phyloP scores from a whole-genome alignment of 2,329 filamentous ascomycete genomes.

The Xylariaceae sp. region DNA sequence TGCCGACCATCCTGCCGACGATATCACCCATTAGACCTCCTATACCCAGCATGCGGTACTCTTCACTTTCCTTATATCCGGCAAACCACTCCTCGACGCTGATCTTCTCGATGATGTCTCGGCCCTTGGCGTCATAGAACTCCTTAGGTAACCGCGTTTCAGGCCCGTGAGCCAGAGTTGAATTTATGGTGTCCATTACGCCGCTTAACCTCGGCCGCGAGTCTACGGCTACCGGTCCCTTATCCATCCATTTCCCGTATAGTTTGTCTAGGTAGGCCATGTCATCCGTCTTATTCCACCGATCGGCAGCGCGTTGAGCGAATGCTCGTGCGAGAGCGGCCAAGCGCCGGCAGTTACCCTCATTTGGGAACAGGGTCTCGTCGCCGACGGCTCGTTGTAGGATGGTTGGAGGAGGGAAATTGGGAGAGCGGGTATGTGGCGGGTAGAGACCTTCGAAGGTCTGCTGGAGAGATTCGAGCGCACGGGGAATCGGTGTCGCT shows the following conservation, averaged over 20 bases:
- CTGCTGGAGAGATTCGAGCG: constrained; percentile 74
- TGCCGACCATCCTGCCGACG: constrained; percentile 68
- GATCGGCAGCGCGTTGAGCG: constrained; percentile 64
- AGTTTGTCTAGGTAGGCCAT: constrained; percentile 78
- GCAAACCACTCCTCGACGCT: constrained; percentile 89
- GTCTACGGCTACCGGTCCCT: constrained; percentile 73
- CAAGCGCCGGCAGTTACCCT: constrained; percentile 69
- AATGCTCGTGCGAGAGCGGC: constrained; percentile 66
- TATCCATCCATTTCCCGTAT: constrained; percentile 83
- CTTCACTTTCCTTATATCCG: constrained; percentile 76
- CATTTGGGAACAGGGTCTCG: constrained; percentile 79
- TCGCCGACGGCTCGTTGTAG: constrained; percentile 61
- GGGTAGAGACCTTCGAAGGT: constrained; percentile 74
- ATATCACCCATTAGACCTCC: constrained; percentile 82
- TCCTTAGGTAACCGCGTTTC: constrained; percentile 74
- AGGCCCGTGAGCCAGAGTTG: constrained; percentile 78
- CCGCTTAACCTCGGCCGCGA: constrained; percentile 79
- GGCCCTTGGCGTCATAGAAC: constrained; percentile 77
- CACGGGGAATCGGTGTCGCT: constrained; percentile 69
- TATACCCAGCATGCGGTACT: constrained; percentile 88
- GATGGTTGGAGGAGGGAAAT: constrained; percentile 61
- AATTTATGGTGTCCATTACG: constrained; percentile 91
- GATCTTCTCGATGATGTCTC: constrained; percentile 68
- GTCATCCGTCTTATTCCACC: constrained; percentile 73
- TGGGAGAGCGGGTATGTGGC: constrained; percentile 36